Conservation (phyloP, 2,329 filamentous ascomycete genomes). For the Pyricularia grisea region DNA sequence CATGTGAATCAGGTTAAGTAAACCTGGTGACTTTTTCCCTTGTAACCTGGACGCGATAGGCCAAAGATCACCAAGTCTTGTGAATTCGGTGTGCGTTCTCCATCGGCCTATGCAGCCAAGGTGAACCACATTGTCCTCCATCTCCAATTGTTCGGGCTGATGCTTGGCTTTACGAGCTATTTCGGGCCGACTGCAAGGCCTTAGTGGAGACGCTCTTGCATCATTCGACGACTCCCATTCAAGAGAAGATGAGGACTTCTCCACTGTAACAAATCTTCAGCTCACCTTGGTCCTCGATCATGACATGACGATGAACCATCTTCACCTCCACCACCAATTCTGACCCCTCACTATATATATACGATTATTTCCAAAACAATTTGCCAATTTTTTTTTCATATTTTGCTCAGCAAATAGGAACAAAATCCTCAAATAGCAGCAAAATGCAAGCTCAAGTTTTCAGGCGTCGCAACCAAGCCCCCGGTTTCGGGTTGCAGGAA, state of each 20-base stretch:
- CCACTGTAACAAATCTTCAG: not conserved
- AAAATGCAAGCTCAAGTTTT: not conserved
- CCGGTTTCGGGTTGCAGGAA: not conserved
- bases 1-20: not conserved
- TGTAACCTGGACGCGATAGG: not conserved
- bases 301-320: not conserved
- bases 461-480: not conserved
- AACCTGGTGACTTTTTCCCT: not conserved
- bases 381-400: not conserved
- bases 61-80: not conserved
- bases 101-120: not conserved
- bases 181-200: not conserved
- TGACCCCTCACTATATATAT: not conserved
- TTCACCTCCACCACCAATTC: not conserved
- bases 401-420: not conserved
- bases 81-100: not conserved
- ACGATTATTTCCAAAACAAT: not conserved
- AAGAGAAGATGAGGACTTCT: not conserved
- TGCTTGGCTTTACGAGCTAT: not conserved
- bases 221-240: not conserved
- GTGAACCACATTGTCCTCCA: not conserved
- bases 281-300: not conserved
- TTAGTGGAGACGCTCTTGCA: not conserved
- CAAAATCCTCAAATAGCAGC: not conserved
- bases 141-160: not conserved